These are phyloP conservation scores for Acanthamoeba culbertsoni DNA, from an alignment of 208 protist species.

Conservation along the genomic window DNA sequence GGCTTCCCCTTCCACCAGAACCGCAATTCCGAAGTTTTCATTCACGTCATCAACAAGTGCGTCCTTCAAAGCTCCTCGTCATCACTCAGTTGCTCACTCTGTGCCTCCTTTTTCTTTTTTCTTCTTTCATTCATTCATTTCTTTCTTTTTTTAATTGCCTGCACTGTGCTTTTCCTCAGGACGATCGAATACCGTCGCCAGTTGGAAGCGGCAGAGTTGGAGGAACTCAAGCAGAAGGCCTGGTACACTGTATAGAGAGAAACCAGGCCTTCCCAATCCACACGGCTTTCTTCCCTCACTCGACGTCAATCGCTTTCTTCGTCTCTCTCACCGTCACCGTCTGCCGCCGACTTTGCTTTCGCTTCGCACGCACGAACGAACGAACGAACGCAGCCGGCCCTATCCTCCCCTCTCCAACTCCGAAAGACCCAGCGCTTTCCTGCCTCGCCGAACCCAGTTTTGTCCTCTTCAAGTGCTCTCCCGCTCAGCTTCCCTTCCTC, in stretches of 20 bases:
- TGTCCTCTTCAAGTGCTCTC: too few species aligned
- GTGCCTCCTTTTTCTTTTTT: background rate
- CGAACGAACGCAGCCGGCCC: too few species aligned
- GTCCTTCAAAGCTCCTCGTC: background rate
- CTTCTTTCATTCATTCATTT: background rate
- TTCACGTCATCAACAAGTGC: conserved; percentile 29
- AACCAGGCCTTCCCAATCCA: too few species aligned
- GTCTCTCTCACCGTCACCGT: too few species aligned
- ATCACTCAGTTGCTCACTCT: background rate
- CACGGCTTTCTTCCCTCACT: too few species aligned
- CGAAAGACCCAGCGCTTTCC: too few species aligned
- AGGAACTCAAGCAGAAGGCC: conserved; percentile 40
- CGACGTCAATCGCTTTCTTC: too few species aligned
- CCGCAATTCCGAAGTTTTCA: conserved; percentile 4
- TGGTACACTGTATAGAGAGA: conserved; percentile 50
- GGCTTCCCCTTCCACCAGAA: background rate
- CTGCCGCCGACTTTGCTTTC: too few species aligned
- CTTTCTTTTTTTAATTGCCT: background rate
- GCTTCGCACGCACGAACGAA: too few species aligned
- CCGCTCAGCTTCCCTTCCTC: too few species aligned
- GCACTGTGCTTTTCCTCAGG: background rate
- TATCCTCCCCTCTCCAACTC: too few species aligned
- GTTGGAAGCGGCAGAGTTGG: background rate
- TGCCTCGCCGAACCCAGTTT: too few species aligned
- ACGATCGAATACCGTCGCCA: conserved; percentile 35